Base-by-base conservation (phyloP, 163 green algal genomes). In the Scenedesmus sp. region DNA sequence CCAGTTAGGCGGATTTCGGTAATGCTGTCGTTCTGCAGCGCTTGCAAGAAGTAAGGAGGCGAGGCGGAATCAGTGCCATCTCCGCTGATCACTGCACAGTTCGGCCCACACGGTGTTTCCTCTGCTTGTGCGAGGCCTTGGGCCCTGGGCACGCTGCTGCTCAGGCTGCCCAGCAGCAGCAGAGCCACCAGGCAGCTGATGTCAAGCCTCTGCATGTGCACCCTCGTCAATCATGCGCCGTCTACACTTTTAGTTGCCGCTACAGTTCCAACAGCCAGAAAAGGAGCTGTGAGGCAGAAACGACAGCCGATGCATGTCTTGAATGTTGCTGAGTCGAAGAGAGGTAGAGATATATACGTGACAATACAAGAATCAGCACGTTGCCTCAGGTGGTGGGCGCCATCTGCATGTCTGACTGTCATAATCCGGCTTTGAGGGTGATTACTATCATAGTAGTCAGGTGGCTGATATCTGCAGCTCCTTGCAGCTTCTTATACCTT, bases 141-240 rank as follows among this genome's bases (percentile, higher is more conserved):
- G 73, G 37, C 73, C 73, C 20, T 49, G 18, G 37, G 33, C 73
- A 49, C 33, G 13, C 37, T 83, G 73, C 73, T 83, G 73, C 73
- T 83, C 73, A 46, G 40, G 37, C 73, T 83, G 73, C 73, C n/a
- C 73, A 76, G 30, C 65, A 76, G 65, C 30, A 76, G 65, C 65
- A 76, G 65, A 37, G 65, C 65, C 30, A 76, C 30, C 65, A 76
- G 30, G 65, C 18, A 7, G 30, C 65, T 22, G 5, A 2, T 37
- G 30, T 76, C 30, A 76, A 37, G 65, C 65, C 30, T 18, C 65
- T 76, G 30, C 65, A 76, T 76, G 30, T n/a, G 15, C 65, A 40
- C 65, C 30, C 4, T 76, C 40, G 5, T 0, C 9, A 30, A 76
- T 76, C 65, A 76, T 76, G 30, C 65, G 24, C 24, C 40, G 2